Conservation (phyloP, 2,329 filamentous ascomycete genomes). For the Xylariales sp. region DNA sequence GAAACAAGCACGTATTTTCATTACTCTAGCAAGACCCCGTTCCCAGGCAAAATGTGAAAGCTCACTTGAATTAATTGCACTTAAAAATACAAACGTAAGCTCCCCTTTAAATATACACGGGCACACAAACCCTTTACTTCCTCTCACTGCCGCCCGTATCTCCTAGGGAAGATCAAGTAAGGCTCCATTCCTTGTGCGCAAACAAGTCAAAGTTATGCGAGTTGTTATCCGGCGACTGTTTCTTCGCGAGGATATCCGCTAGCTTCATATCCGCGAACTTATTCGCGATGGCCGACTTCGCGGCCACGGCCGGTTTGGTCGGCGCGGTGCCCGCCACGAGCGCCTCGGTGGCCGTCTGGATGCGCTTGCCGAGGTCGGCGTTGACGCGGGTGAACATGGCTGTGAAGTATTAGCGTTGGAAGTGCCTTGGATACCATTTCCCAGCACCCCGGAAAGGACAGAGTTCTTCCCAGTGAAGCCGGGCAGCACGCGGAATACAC, state of each 20-base stretch:
- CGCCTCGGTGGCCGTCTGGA: conserved; percentile 63
- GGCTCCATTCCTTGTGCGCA: conserved; percentile 35
- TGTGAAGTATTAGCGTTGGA: conserved; percentile 57
- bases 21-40: no score
- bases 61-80: no score
- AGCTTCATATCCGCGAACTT: conserved; percentile 35
- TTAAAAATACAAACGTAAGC: no score
- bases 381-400: conserved; percentile 69
- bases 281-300: neutral
- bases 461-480: no score
- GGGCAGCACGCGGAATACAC: neutral
- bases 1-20: no score
- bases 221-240: conserved; percentile 17
- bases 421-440: no score
- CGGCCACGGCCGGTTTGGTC: neutral
- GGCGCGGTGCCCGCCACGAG: conserved; percentile 8
- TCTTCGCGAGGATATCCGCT: conserved; percentile 33
- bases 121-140: no score
- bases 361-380: conserved; percentile 60
- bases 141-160: neutral
- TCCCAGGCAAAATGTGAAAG: no score
- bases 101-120: no score
- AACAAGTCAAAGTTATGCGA: conserved; percentile 38
- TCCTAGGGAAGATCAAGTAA: conserved; percentile 25
- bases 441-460: no score